Base-by-base conservation (phyloP, 106 monocot genomes). In the Acorus calamus region DNA sequence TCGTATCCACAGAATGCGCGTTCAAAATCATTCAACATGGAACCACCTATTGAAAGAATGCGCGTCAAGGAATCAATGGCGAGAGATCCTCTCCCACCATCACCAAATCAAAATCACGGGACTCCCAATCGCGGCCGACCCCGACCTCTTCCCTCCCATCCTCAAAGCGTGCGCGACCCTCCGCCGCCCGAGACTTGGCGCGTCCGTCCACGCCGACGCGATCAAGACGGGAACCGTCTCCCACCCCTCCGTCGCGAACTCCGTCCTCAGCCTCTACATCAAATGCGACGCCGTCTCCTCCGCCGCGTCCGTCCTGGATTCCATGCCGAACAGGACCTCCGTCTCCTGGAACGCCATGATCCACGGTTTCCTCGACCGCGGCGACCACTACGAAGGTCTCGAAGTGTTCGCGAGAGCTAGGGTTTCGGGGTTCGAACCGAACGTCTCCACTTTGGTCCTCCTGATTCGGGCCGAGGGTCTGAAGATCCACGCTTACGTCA, bases 281-380 rank as follows among this genome's bases (percentile, higher is more conserved):
- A 93, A 88, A 69, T 69, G 70, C 46, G 71, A 65, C 74, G 59
- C 76, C 83, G 10, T 73, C 57, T 42, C 10, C 46, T 80, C 82
- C 45, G 80, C 88, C 7, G 3, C 62, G 49, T 48, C 49, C 4
- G 43, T 74, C 11, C 89, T 93, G 57, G 58, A 76, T 11, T 57
- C 48, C 60, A 76, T 86, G 71, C 10, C 3, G 47, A n/a, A 66
- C 42, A 83, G 46, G 67, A 83, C 89, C 56, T 89, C 89, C 0
- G 82, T 93, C 41, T 85, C 93, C 0, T 93, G 89, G 93, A 93
- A 93, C 62, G 74, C 67, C 4, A 42, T 89, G 46, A 70, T 84
- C 57, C 74, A 89, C 66, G 81, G 93, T 11, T 77, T 86, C 57
- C 50, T 89, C 10, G 67, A 52, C 14, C 50, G 47, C 5, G 80